Base-by-base conservation (phyloP, 2,329 filamentous ascomycete genomes). In the Monosporascus sp. region DNA sequence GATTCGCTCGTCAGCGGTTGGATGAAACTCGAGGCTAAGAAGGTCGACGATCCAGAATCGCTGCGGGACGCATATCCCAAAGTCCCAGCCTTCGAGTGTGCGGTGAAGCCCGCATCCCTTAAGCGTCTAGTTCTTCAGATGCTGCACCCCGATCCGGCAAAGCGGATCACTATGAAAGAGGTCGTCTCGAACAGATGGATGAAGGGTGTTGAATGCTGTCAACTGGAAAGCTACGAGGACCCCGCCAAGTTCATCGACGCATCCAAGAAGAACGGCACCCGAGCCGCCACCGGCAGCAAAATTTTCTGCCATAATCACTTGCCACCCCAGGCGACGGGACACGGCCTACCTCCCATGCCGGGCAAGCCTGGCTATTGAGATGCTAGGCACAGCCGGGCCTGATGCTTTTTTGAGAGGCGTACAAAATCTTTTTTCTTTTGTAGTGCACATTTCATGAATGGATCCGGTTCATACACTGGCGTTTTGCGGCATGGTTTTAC, bases 121-220 rank as follows among this genome's bases (percentile, higher is more conserved):
- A 85, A 87, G 54, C 83, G 86, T 11, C 73, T 95, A 5, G 72
- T 96, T 11, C 73, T 94, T 49, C 85, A 82, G 66, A 95, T 96
- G 90, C 78, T 96, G 35, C 85, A 96, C 67, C 90, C 90, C 0
- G 75, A 91, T 59, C 89, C 91, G 0, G 70, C 73, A 7, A 83
- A 83, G 66, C 87, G 91, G 43, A 83, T 87, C 60, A 81, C 78
- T 27, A 88, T 94, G 49, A 72, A 78, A 7, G 82, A 89, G 1
- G 83, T 89, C 1, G 72, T 90, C 51, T 83, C 79, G 57, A 83
- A 88, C 62, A 77, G 85, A n/a, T 90, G 85, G 79, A 74, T 94
- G 62, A 87, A 82, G 72, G 81, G 78, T 50, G 81, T 91, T 41
- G 88, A 92, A 62, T 94, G 90, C 72, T 95, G 90, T 67, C 86